phyloP scores from a whole-genome alignment of 2,329 filamentous ascomycete species.

The Aspergillus udagawae region DNA sequence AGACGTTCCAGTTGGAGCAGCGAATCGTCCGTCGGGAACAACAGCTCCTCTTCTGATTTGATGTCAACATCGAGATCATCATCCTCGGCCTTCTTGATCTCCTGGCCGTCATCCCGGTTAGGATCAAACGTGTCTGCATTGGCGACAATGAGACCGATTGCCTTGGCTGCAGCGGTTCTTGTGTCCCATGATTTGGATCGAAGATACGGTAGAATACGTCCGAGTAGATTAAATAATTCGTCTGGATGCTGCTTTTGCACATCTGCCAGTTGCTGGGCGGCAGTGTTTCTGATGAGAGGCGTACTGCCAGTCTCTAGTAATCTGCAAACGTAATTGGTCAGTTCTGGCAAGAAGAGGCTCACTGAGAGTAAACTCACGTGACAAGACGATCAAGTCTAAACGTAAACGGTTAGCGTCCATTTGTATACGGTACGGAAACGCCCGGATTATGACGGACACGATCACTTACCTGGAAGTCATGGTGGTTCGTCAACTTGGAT shows the following conservation, averaged over 20 bases:
- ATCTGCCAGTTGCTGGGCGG: slow-evolving; percentile 92
- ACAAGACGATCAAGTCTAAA: slow-evolving; percentile 75
- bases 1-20: slow-evolving; percentile 69
- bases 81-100: slow-evolving; percentile 49
- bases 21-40: slow-evolving; percentile 48
- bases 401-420: slow-evolving; percentile 31
- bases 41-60: slow-evolving; percentile 31
- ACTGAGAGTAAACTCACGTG: slow-evolving; percentile 61
- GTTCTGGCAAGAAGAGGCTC: slow-evolving; percentile 8
- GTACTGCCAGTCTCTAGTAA: slow-evolving; percentile 97
- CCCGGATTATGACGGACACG: slow-evolving; percentile 17
- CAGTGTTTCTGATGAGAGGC: slow-evolving; percentile 90
- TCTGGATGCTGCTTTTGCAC: slow-evolving; percentile 98
- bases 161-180: slow-evolving; percentile 85
- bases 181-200: slow-evolving; percentile 97
- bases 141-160: slow-evolving; percentile 87
- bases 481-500: slow-evolving; percentile 25
- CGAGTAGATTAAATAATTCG: slow-evolving; percentile 92
- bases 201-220: slow-evolving; percentile 90
- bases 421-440: slow-evolving; percentile 15
- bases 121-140: slow-evolving; percentile 87
- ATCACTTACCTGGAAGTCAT: slow-evolving; percentile 42
- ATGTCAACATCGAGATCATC: slow-evolving; percentile 39
- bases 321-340: slow-evolving; percentile 47
- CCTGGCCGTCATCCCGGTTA: slow-evolving; percentile 64